A percentile compares a stretch with the other conserved stretches of the same genome.
Conservation (phyloP, 768 basidiomycete genomes). For the Suillus spraguei region DNA sequence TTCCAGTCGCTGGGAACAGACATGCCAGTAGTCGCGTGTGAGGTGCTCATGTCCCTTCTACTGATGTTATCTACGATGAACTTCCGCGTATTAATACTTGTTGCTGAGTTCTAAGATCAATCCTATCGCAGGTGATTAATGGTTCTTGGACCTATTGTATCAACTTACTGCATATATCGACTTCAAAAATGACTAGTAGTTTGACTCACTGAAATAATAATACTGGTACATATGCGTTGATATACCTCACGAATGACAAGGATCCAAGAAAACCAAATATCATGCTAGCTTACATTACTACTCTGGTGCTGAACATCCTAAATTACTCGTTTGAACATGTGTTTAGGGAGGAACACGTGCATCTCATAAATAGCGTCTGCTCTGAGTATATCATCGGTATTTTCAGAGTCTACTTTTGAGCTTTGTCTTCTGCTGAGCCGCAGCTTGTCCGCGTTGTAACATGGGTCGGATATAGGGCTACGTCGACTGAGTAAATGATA, state of each 20-base stretch:
- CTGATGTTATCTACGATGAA: no score
- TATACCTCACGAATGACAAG: neutral
- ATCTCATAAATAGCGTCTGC: neutral
- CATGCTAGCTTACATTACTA: neutral
- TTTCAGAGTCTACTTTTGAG: neutral
- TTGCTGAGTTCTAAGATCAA: no score
- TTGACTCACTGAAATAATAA: neutral
- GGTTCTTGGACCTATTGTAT: neutral
- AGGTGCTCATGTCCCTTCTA: no score
- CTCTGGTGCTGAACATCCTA: neutral
- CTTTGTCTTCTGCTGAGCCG: conserved; percentile 21
- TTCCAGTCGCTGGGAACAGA: no score
- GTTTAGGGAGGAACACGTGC: conserved; percentile 1
- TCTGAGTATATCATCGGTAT: neutral
- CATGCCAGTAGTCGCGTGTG: no score
- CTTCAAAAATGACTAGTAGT: neutral
- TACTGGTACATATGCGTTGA: neutral
- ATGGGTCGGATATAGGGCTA: conserved; percentile 55
- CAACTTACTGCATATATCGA: neutral
- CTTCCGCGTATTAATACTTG: no score
- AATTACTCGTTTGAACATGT: no score
- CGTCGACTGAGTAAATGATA: conserved; percentile 4
- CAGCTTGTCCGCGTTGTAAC: conserved; percentile 46
- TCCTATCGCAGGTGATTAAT: neutral
- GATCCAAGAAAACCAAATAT: neutral